Evolutionary conservation across 306 rosid species (phyloP), one percentile per base, ranked within the genome.

Genomic region (Fragaria nilgerrensis): DNA sequence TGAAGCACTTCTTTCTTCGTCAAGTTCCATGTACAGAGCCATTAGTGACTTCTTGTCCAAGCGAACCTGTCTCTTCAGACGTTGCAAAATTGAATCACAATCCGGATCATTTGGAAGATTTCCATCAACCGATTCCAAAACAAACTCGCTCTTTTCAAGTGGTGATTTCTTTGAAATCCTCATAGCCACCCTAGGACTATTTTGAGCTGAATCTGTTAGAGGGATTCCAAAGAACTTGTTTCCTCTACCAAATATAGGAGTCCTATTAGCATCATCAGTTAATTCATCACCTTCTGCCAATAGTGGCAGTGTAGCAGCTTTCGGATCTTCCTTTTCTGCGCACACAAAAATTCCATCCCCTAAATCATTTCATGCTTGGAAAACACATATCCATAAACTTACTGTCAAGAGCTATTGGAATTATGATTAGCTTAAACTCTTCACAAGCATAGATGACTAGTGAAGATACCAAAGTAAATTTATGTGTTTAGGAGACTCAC

Each of bases 1-100:
- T 4, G 98, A 85, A 73, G 99, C 99, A 25, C 92, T 96, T 81
- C 99, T 89, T 75, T 96, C 99, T 84, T 96, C 98, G 15, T 96
- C 99, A 5, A 96, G 85, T 78, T 96, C 99, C 97, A 92, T 89
- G 86, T 90, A 92, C 69, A 96, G 75, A 14, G 84, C 97, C 91
- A 89, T 87, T 29, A 92, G 88, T 16, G 97, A 92, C 75, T 90
- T 95, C 5, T 90, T 84, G 73, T 95, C 98, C 83, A 92, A 76
- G 13, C 89, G 91, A 71, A 90, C 98, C 65, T 88, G 96, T 68
- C 86, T 83, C 75, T 86, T 82, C 77, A 92, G 76, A 44, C 88
- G 75, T 62, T 65, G 83, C 77, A 92, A 76, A 49, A 89, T 79
- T 39, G 85, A 79, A 72, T 90, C 87, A 32, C 78, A 82, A 1